Evolutionary conservation across 1,284 basidiomycete species (phyloP).

Genomic region (Trametes pubescens): DNA sequence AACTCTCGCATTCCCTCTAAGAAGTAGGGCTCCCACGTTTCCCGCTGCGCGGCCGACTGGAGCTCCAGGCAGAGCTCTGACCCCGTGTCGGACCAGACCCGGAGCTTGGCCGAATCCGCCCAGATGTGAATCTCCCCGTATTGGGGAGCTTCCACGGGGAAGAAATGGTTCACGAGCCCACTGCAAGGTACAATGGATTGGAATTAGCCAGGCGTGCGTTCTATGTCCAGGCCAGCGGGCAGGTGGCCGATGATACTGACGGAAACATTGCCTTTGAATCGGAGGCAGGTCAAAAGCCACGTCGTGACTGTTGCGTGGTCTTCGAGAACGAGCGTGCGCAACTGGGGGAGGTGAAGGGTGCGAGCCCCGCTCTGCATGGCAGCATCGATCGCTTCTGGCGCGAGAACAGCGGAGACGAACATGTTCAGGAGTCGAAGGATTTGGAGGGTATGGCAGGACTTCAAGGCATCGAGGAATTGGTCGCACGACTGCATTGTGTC

Average conservation of each 20-base stretch:
- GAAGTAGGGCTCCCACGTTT: neutral
- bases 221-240: neutral
- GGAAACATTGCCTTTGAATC: neutral
- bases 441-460: neutral
- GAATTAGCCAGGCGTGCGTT: neutral
- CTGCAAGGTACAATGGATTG: too few species aligned
- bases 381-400: neutral
- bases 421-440: neutral
- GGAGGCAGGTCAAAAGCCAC: neutral
- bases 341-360: too few species aligned
- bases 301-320: neutral
- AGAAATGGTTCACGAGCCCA: neutral
- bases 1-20: neutral
- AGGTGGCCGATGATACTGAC: neutral
- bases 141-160: neutral
- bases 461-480: neutral
- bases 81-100: neutral
- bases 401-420: neutral
- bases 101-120: neutral
- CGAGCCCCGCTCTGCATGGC: too few species aligned
- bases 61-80: neutral
- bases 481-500: neutral
- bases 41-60: neutral
- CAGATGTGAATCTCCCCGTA: neutral
- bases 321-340: neutral